Evolutionary conservation across 805 yeast species (phyloP), one percentile per base, ranked within the genome.

Genomic region (Tetrapisispora iriomotensis): DNA sequence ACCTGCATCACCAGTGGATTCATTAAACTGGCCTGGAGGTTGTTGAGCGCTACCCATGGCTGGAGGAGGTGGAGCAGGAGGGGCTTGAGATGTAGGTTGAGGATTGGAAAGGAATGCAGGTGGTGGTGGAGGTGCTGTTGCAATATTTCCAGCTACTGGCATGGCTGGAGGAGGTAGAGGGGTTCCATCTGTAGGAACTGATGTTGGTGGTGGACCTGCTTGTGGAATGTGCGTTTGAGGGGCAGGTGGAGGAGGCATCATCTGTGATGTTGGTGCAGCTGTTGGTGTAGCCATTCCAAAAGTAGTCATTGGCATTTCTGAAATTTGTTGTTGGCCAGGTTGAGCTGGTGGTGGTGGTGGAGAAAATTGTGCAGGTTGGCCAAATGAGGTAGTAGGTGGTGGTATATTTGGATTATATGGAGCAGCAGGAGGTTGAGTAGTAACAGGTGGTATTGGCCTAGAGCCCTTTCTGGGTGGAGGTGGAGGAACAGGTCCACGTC

Each of bases 1-100:
- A 0, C 79, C 79, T 2, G 66, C 62, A 47, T 71, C 87, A 4
- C 64, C 76, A 1, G 62, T 54, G 19, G 45, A 19, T 36, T 56
- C 63, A n/a, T 27, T 24, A 15, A 49, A 29, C 12, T 34, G 34
- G 7, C 42, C 29, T 14, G 30, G 15, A 8, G 44, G 30, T 3
- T 31, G 37, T n/a, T 46, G 26, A 13, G 36, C 24, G 3, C 26
- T 28, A 14, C 12, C 31, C 21, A 29, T 30, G 27, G 34, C 31
- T 8, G 45, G 36, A 17, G 42, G 46, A 19, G 48, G 48, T 10
- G 48, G 42, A 10, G 41, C 39, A 24, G 43, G 41, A 9, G 39
- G 34, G n/a, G 41, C 26, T 10, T 38, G 23, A 10, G 36, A 22
- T 22, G 46, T 45, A 10, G 51, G 47, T 6, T 49, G 51, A 29